A percentile compares a stretch with the other conserved stretches of the same genome.
Conservation (phyloP, 805 yeast genomes). For the Cyberlindnera maritima region DNA sequence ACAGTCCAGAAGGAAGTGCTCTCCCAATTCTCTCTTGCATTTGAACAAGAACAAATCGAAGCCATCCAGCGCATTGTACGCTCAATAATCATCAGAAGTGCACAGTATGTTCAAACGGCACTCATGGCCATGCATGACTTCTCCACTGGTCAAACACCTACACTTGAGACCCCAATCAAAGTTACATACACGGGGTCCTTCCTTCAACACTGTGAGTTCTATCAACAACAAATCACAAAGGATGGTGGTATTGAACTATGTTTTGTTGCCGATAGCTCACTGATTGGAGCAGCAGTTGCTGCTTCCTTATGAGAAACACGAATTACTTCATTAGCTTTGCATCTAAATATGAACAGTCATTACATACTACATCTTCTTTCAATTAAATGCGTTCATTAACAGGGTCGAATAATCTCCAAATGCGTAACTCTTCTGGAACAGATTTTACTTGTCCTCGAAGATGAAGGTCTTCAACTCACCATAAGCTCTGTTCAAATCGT, state of each 20-base stretch:
- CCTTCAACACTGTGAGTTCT: slow-evolving; percentile 38
- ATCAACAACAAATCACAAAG: slow-evolving; percentile 32
- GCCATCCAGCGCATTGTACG: not conserved
- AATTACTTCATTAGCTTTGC: too few species aligned
- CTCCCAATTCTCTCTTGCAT: not conserved
- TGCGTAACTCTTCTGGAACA: not conserved
- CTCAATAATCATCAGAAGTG: slow-evolving; percentile 2
- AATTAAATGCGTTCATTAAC: not conserved
- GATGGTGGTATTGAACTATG: slow-evolving; percentile 34
- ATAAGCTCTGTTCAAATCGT: slow-evolving; percentile 88
- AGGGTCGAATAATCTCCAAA: not conserved
- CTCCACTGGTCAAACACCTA: not conserved
- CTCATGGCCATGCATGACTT: slow-evolving; percentile 12
- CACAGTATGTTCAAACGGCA: slow-evolving; percentile 7
- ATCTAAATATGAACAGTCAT: too few species aligned
- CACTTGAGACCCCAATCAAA: slow-evolving; percentile 18
- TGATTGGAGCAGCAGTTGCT: slow-evolving; percentile 54
- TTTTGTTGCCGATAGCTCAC: slow-evolving; percentile 43
- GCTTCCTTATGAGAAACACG: slow-evolving; percentile 28
- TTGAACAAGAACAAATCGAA: not conserved
- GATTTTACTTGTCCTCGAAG: slow-evolving; percentile 30
- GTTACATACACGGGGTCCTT: slow-evolving; percentile 55
- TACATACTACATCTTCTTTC: too few species aligned
- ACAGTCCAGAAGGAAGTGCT: not conserved
- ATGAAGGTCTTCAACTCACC: slow-evolving; percentile 75